Conservation (phyloP, 164 flowering plant species). For the Magnolia officinalis region DNA sequence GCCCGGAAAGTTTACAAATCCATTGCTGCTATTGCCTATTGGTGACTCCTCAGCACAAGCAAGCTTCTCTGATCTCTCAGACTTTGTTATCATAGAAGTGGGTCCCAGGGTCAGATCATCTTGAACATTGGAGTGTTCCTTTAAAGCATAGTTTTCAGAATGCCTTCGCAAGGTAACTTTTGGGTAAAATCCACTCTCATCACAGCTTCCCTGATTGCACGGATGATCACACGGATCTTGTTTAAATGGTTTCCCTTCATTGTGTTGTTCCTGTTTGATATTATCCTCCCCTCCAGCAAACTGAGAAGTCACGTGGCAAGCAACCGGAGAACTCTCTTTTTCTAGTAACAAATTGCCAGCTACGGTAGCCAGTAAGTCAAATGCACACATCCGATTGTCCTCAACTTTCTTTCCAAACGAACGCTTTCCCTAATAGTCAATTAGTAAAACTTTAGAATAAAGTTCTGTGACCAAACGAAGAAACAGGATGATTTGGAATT, state of each 20-base stretch:
- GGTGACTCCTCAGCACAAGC: conserved; percentile 30
- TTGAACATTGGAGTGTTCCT: conserved; percentile 24
- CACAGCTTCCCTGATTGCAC: conserved; percentile 26
- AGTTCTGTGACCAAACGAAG: neutral
- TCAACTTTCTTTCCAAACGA: conserved; percentile 39
- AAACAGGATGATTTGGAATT: neutral
- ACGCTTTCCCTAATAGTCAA: conserved; percentile 34
- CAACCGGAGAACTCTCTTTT: conserved; percentile 35
- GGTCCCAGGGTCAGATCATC: conserved; percentile 26
- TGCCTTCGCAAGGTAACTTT: conserved; percentile 29
- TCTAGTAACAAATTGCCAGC: conserved; percentile 76
- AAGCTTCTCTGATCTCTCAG: conserved; percentile 37
- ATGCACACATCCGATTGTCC: conserved; percentile 58
- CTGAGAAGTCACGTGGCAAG: conserved; percentile 26
- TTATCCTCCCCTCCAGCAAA: conserved; percentile 16
- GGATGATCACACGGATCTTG: conserved; percentile 32
- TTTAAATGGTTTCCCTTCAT: conserved; percentile 33
- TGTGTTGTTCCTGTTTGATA: conserved; percentile 28
- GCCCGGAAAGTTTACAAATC: conserved; percentile 22
- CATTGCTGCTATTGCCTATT: conserved; percentile 29
- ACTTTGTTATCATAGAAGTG: conserved; percentile 32
- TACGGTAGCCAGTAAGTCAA: conserved; percentile 89
- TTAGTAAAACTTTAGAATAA: neutral
- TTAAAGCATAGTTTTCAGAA: conserved; percentile 11
- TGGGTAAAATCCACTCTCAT: conserved; percentile 23